Percentiles rank a stretch among this genome's conserved stretches.
These are phyloP conservation scores for Amniculicola lignicola DNA, from an alignment of 495 filamentous ascomycete genomes.

Conservation along the genomic window DNA sequence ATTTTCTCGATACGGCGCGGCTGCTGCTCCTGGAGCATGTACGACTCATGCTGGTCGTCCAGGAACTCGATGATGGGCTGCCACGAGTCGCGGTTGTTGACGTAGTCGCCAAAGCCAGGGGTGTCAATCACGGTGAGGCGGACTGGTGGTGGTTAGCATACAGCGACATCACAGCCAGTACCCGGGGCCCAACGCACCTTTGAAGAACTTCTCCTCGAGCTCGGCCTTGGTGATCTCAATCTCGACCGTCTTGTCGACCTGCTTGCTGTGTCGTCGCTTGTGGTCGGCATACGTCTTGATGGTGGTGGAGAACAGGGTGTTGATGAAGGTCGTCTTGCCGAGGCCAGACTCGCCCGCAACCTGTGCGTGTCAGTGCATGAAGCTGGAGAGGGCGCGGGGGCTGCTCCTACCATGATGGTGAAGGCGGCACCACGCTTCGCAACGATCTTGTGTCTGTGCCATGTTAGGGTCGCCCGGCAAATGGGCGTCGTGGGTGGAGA, in stretches of 20 bases:
- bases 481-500: constrained; percentile 3
- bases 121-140: constrained; percentile 98
- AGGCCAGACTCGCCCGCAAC: constrained; percentile 98
- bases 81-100: constrained; percentile 99
- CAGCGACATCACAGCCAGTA: constrained; percentile 24
- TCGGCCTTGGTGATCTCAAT: constrained; percentile 99
- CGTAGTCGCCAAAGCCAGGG: constrained; percentile 97
- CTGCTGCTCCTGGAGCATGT: constrained; percentile 99
- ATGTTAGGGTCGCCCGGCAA: constrained; percentile 28
- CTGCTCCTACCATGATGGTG: constrained; percentile 84
- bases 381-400: neutral
- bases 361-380: constrained; percentile 46
- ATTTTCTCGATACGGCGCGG: constrained; percentile 97
- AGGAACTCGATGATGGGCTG: constrained; percentile 99
- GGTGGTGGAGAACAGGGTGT: constrained; percentile 98
- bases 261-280: constrained; percentile 96
- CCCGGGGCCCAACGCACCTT: constrained; percentile 60
- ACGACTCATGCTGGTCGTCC: constrained; percentile 99
- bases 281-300: constrained; percentile 99
- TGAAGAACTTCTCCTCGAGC: constrained; percentile 99
- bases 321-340: constrained; percentile 99
- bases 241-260: constrained; percentile 98
- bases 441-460: constrained; percentile 90
- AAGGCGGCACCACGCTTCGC: constrained; percentile 98
- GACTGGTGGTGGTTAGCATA: constrained; percentile 54